These are phyloP conservation scores for Backusella morwellensis DNA, from an alignment of 192 early-diverging fungal species.

Conservation along the genomic window DNA sequence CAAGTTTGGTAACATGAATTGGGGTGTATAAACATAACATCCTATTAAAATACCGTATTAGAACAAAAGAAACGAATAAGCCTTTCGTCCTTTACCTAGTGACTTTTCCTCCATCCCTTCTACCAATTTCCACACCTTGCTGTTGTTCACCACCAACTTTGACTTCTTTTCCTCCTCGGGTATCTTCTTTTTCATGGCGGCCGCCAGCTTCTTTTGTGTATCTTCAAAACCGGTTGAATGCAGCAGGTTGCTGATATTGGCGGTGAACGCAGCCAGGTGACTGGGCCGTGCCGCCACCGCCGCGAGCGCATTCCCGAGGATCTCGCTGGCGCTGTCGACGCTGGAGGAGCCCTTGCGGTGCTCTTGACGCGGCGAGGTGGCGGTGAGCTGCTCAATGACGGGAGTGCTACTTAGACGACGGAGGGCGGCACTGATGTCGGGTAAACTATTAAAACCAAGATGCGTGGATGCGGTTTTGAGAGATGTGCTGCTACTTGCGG, in stretches of 20 bases:
- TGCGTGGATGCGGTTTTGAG: not conserved
- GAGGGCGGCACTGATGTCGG: conserved; percentile 18
- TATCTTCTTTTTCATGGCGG: conserved; percentile 6
- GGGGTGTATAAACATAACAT: conserved; percentile 45
- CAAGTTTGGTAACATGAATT: conserved; percentile 43
- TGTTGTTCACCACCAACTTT: conserved; percentile 28
- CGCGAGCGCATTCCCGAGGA: conserved; percentile 27
- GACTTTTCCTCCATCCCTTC: conserved; percentile 26
- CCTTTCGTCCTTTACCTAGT: conserved; percentile 3
- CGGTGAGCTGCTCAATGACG: not conserved
- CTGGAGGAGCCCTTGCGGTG: too few species aligned
- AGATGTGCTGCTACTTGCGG: not conserved
- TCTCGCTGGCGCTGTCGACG: not conserved
- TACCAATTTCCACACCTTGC: conserved; percentile 24
- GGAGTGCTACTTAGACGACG: conserved; percentile 9
- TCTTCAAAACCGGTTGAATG: conserved; percentile 1
- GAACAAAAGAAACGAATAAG: not conserved
- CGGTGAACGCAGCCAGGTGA: conserved; percentile 23
- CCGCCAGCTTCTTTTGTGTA: not conserved
- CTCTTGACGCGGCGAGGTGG: not conserved
- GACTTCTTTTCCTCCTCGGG: conserved; percentile 16
- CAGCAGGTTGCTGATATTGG: conserved; percentile 20
- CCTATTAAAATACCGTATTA: conserved; percentile 24
- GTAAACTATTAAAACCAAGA: conserved; percentile 11
- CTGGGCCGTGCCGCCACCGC: conserved; percentile 17